Conservation (phyloP, 441 rosid species). For the Gossypium schwendimanii region DNA sequence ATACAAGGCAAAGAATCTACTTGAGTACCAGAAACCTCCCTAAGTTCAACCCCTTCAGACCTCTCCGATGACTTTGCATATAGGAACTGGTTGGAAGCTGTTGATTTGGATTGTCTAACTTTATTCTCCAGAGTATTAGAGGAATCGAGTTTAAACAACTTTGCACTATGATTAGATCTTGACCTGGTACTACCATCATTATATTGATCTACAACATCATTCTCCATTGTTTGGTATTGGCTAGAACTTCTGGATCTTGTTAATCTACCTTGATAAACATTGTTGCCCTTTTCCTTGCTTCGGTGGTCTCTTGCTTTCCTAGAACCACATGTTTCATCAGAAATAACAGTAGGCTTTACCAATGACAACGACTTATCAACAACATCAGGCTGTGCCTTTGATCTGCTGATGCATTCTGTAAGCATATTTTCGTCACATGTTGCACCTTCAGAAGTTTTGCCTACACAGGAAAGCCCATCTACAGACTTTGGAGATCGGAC, state of each 20-base stretch:
- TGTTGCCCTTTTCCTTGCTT: conserved; percentile 29
- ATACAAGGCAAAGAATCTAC: conserved; percentile 16
- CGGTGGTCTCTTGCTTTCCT: conserved; percentile 23
- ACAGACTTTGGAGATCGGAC: conserved; percentile 18
- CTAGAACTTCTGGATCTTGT: conserved; percentile 38
- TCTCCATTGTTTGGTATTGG: conserved; percentile 14
- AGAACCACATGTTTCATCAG: conserved; percentile 21
- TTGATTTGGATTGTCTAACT: conserved; percentile 8
- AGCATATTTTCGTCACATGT: conserved; percentile 20
- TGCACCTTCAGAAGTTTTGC: conserved; percentile 23
- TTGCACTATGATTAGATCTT: neutral
- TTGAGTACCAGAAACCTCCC: conserved; percentile 14
- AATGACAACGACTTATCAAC: conserved; percentile 12
- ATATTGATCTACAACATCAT: conserved; percentile 13
- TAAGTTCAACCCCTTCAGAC: conserved; percentile 20
- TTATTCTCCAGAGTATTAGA: conserved; percentile 8
- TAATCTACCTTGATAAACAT: conserved; percentile 21
- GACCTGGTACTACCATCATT: conserved; percentile 15
- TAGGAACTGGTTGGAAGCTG: conserved; percentile 5
- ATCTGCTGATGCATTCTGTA: conserved; percentile 13
- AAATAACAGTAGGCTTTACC: conserved; percentile 23
- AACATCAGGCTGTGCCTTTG: conserved; percentile 6
- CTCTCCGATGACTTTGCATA: conserved; percentile 17
- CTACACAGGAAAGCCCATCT: conserved; percentile 23
- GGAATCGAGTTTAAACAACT: conserved; percentile 6